Evolutionary conservation across 2,329 filamentous ascomycete genomes (phyloP).

Genomic region (Botrytis fabae): DNA sequence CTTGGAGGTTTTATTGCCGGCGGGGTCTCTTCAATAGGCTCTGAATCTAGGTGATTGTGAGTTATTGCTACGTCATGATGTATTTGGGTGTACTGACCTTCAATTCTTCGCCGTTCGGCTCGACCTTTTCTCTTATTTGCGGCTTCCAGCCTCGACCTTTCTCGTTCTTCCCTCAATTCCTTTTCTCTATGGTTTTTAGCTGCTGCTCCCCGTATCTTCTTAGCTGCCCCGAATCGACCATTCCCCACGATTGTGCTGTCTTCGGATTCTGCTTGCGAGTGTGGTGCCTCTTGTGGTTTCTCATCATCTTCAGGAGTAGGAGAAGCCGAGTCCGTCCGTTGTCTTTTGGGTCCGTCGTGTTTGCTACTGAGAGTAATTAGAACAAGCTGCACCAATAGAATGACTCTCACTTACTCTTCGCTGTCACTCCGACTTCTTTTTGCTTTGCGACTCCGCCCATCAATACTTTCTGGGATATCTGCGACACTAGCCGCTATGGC

Average conservation of each 20-base stretch:
- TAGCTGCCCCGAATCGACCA: conserved; percentile 51
- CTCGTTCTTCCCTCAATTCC: conserved; percentile 71
- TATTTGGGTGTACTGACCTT: conserved; percentile 58
- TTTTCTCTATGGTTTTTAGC: conserved; percentile 62
- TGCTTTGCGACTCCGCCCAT: conserved; percentile 60
- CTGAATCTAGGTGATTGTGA: conserved; percentile 58
- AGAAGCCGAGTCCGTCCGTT: conserved; percentile 77
- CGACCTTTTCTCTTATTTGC: conserved; percentile 79
- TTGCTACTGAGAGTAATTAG: conserved; percentile 54
- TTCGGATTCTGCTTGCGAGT: conserved; percentile 66
- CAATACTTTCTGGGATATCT: conserved; percentile 47
- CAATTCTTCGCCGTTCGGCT: conserved; percentile 75
- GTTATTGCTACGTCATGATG: conserved; percentile 41
- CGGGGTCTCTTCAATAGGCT: conserved; percentile 67
- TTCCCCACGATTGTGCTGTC: conserved; percentile 55
- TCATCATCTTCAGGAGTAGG: conserved; percentile 58
- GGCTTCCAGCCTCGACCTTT: conserved; percentile 71
- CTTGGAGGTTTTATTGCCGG: conserved; percentile 45
- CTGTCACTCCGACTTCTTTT: conserved; percentile 90
- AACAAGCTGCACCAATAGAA: conserved; percentile 16
- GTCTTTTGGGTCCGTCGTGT: conserved; percentile 72
- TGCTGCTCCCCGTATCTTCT: conserved; percentile 59
- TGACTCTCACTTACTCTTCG: conserved; percentile 72
- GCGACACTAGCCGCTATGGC: conserved; percentile 96
- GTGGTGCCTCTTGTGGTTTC: conserved; percentile 27